Evolutionary conservation across 805 yeast species (phyloP), one percentile per base, ranked within the genome.

Genomic region (Saccharomycopsis amapae): DNA sequence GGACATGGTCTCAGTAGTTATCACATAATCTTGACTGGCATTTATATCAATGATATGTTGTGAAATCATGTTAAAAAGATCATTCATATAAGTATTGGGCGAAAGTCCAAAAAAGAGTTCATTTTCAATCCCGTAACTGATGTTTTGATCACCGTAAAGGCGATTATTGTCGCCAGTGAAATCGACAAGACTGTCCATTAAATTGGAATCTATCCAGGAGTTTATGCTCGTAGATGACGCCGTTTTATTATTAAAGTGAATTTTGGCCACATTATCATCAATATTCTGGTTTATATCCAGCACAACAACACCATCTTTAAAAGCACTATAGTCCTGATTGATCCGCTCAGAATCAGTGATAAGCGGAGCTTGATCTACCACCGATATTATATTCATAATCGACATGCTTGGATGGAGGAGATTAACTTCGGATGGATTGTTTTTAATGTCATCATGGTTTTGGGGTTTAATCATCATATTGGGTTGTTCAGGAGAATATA

Each of bases 131-230:
- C 31, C 28, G 31, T 38, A 17, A 5, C 4, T 28, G n/a, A n/a
- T n/a, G n/a, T n/a, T n/a, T n/a, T n/a, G n/a, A n/a, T n/a, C n/a
- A n/a, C n/a, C n/a, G n/a, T n/a, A n/a, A n/a, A n/a, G n/a, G n/a
- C n/a, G n/a, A 25, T 26, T 28, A 33, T 19, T 10, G 15, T 36
- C 38, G 13, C 26, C 13, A 25, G 33, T 45, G 5, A 26, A 22
- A 22, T 28, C 30, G n/a, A n/a, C 15, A 10, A 35, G 32, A 20
- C 25, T 41, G 19, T 20, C 17, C 37, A 42, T 32, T 9, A 47
- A 33, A 34, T 42, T 42, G 5, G 50, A 42, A 20, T 47, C 44
- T 12, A 46, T 42, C 50, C 50, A 46, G 4, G 42, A 38, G 32
- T 32, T 35, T 2, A 46, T 46, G 15, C 42, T 38, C n/a, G 41